Evolutionary conservation across 2,329 filamentous ascomycete genomes (phyloP).

Genomic region (Botrytis deweyae): DNA sequence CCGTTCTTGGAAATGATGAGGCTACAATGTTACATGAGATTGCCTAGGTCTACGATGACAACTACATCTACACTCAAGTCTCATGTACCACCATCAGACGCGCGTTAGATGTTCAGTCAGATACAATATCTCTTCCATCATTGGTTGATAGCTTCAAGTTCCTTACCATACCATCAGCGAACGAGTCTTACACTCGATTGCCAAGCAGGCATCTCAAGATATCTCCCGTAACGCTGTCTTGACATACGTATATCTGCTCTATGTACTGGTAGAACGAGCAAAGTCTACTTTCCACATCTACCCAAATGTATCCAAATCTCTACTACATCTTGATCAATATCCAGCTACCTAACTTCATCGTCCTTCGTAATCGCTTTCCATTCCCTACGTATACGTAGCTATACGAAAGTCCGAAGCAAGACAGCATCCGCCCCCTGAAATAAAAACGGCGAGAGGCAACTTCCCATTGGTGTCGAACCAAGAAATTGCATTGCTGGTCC

Average conservation of each 20-base stretch:
- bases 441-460: conserved; percentile 14
- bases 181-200: not conserved
- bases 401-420: not conserved
- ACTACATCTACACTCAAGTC: not conserved
- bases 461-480: conserved; percentile 1
- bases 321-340: not conserved
- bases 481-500: conserved; percentile 4
- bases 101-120: conserved; percentile 15
- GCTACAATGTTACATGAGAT: not conserved
- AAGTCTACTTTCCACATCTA: not conserved
- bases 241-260: conserved; percentile 3
- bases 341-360: not conserved
- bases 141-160: not conserved
- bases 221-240: not conserved
- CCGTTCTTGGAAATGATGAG: conserved; percentile 3
- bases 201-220: conserved; percentile 8
- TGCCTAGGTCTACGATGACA: not conserved
- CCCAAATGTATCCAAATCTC: no score
- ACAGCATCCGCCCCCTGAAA: not conserved
- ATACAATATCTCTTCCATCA: not conserved
- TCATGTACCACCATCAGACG: conserved; percentile 6
- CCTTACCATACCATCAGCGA: not conserved
- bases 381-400: not conserved
- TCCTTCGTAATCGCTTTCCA: not conserved
- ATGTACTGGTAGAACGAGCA: not conserved